These are phyloP conservation scores for Beauveria rudraprayagi DNA, from an alignment of 2,329 filamentous ascomycete species.

Conservation along the genomic window DNA sequence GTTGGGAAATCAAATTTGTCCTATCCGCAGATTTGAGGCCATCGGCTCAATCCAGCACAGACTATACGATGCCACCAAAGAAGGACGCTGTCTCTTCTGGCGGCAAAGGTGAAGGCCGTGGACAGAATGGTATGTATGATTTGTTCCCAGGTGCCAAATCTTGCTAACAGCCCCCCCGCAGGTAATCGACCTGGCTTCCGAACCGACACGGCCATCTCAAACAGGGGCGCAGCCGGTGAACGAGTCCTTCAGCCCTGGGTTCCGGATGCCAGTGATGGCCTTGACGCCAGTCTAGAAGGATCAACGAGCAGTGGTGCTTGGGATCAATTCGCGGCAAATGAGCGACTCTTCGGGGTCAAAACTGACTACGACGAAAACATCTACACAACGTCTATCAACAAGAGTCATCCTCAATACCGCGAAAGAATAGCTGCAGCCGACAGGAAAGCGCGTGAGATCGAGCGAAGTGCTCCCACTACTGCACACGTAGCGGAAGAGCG, in stretches of 20 bases:
- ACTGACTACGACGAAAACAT: constrained; percentile 91
- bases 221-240: constrained; percentile 59
- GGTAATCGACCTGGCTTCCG: constrained; percentile 64
- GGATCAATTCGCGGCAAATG: constrained; percentile 93
- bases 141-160: neutral
- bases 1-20: neutral
- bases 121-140: constrained; percentile 28
- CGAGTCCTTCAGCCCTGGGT: constrained; percentile 77
- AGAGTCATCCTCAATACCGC: constrained; percentile 71
- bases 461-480: constrained; percentile 64
- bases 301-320: constrained; percentile 47
- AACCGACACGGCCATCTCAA: constrained; percentile 84
- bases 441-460: constrained; percentile 82
- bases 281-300: constrained; percentile 66
- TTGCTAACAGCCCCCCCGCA: constrained; percentile 28
- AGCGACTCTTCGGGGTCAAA: constrained; percentile 76
- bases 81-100: constrained; percentile 7
- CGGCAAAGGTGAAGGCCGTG: constrained; percentile 16
- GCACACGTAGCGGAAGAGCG: constrained; percentile 87
- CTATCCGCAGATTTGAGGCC: neutral
- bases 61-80: constrained; percentile 10
- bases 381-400: constrained; percentile 89
- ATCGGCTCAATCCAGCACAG: neutral
- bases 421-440: constrained; percentile 72
- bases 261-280: constrained; percentile 51